phyloP scores from a whole-genome alignment of 306 rosid species.

The Corylus heterophylla region DNA sequence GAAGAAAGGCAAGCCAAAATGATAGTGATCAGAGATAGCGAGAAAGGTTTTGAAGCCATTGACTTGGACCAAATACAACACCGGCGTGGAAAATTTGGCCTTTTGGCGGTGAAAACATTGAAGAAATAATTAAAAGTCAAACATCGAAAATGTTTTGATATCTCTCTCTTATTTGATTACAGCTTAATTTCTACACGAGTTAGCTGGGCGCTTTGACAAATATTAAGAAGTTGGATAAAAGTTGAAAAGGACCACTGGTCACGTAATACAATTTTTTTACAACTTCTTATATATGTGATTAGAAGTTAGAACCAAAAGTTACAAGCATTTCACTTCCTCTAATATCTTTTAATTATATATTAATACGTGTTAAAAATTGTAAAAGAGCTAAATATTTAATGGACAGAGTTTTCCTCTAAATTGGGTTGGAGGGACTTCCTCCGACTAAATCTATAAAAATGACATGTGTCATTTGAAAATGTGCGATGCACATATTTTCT shows the following conservation, averaged over 20 bases:
- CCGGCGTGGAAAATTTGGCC: constrained; percentile 7
- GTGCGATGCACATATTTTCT: too few species aligned
- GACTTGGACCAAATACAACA: constrained; percentile 17
- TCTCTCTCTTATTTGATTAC: not conserved
- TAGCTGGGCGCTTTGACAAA: constrained; percentile 49
- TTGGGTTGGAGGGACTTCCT: too few species aligned
- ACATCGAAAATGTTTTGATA: constrained; percentile 1
- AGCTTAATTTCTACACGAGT: constrained; percentile 35
- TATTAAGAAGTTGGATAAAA: constrained; percentile 33
- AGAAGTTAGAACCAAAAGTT: too few species aligned
- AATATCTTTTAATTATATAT: too few species aligned
- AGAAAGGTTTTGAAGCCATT: constrained; percentile 17
- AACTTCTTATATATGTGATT: too few species aligned
- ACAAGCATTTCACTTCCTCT: too few species aligned
- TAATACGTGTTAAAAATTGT: too few species aligned
- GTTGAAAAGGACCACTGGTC: constrained; percentile 43
- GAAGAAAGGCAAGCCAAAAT: not conserved
- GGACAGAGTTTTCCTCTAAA: too few species aligned
- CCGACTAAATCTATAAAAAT: too few species aligned
- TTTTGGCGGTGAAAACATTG: constrained; percentile 28
- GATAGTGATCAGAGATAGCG: not conserved
- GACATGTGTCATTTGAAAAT: too few species aligned
- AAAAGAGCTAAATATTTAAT: too few species aligned
- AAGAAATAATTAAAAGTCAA: constrained; percentile 31
- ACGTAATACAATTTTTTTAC: too few species aligned